A percentile compares a stretch with the other conserved stretches of the same genome.
Conservation (phyloP, 2,329 filamentous ascomycete species). For the Fusarium sp. region DNA sequence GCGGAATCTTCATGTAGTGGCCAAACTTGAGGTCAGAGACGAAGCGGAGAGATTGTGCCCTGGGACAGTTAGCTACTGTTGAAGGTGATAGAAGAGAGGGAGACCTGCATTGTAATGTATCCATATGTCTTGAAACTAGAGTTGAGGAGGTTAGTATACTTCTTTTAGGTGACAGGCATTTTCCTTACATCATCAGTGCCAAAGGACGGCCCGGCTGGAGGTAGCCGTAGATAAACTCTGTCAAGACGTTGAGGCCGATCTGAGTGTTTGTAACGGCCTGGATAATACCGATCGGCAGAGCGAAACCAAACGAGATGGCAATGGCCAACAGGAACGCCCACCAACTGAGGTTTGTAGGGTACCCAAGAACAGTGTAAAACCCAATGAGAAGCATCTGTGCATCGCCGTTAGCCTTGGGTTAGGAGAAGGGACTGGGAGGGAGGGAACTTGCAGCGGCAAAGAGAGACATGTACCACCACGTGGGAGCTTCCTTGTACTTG, state of each 20-base stretch:
- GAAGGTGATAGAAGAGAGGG: background rate
- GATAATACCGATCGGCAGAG: slow-evolving; percentile 75
- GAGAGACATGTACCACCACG: slow-evolving; percentile 71
- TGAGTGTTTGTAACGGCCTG: slow-evolving; percentile 77
- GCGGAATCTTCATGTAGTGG: slow-evolving; percentile 79
- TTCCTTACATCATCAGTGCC: slow-evolving; percentile 75
- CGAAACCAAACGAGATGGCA: slow-evolving; percentile 70
- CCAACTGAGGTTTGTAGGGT: slow-evolving; percentile 75
- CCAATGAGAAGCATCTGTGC: slow-evolving; percentile 65
- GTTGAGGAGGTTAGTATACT: background rate
- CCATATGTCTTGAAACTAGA: slow-evolving; percentile 71
- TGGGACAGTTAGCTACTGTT: slow-evolving; percentile 27
- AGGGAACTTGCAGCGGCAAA: slow-evolving; percentile 61
- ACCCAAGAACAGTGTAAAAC: slow-evolving; percentile 66
- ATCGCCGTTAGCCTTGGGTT: slow-evolving; percentile 17
- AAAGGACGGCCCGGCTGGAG: slow-evolving; percentile 78
- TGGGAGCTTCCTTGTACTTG: slow-evolving; percentile 70
- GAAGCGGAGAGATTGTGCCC: slow-evolving; percentile 72
- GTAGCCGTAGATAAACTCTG: slow-evolving; percentile 80
- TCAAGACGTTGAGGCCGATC: slow-evolving; percentile 79
- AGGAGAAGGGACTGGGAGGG: background rate
- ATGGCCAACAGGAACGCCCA: slow-evolving; percentile 78
- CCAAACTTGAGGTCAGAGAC: slow-evolving; percentile 75
- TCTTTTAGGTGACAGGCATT: background rate
- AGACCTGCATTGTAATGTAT: slow-evolving; percentile 65